A percentile compares a stretch with the other conserved stretches of the same genome.
phyloP scores from a whole-genome alignment of 441 rosid genomes.

The Adansonia rubrostipa region DNA sequence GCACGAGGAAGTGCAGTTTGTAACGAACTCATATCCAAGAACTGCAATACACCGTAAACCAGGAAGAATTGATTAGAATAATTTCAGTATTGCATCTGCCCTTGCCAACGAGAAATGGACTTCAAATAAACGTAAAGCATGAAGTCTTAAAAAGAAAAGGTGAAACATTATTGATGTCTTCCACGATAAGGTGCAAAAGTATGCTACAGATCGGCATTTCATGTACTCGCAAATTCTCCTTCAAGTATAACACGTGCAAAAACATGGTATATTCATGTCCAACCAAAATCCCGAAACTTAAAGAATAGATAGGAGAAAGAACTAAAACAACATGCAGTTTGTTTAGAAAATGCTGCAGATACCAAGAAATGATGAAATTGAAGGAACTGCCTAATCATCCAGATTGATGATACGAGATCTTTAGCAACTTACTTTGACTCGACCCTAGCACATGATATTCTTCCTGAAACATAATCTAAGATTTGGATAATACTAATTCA shows the following conservation, averaged over 20 bases:
- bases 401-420: background rate
- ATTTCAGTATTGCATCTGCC: background rate
- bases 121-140: background rate
- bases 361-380: background rate
- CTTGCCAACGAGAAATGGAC: background rate
- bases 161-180: conserved; percentile 4
- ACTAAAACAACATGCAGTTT: background rate
- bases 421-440: background rate
- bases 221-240: background rate
- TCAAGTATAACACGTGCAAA: background rate
- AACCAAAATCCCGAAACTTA: background rate
- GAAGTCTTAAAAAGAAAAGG: background rate
- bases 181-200: background rate
- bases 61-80: conserved; percentile 22
- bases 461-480: too few species aligned
- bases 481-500: background rate
- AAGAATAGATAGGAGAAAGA: background rate
- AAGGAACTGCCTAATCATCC: background rate
- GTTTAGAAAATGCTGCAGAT: conserved; percentile 5
- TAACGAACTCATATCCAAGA: conserved; percentile 79
- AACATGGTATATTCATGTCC: background rate
- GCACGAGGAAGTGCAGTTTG: conserved; percentile 69
- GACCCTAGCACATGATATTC: background rate
- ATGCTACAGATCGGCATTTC: conserved; percentile 1
- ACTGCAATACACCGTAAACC: conserved; percentile 50